Base-by-base conservation (phyloP, 768 basidiomycete genomes). In the Termitomyces sp. region DNA sequence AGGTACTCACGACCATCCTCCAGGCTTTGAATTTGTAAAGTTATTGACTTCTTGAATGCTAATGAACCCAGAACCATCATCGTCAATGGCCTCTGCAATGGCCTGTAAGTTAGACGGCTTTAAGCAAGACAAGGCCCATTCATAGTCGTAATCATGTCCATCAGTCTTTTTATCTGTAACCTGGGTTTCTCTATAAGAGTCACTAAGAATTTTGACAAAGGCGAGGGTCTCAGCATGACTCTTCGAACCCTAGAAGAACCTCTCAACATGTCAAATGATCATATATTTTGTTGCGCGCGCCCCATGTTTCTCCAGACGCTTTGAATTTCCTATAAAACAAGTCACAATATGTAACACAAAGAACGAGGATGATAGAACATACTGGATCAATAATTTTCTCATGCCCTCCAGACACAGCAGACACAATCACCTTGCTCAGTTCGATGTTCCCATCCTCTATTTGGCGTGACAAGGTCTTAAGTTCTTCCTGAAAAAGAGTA, bases 31-130 rank as follows among this genome's bases (percentile, higher is more conserved):
- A 0, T 13, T 41, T n/a, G 55, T 56, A 22, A 56, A 56, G 47
- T 0, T 22, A 14, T 56, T 56, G 7, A 56, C 24, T 38, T 56
- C 55, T 10, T 32, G 47, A n/a, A 49, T 41, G n/a, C 18, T 49
- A 5, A 56, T 49, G 13, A 56, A 48, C 18, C 55, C 47, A 5
- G 55, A 56, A 10, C 55, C 55, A 30, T 56, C 55, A 32, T 56
- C 55, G 30, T 56, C 55, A 11, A 56, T 56, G 18, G 55, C 45
- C n/a, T 56, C 55, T 20, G 55, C 18, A 14, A 56, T 38, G 3
- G 55, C 26, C 22, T 40, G 55, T 16, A 56, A 32, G 28, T 48
- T 49, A 13, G 55, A 40, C 2, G 41, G 36, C 10, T 56, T 36
- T 16, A 56, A 22, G 13, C 49, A 56, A 7, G 35, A 16, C 32